Conservation (phyloP, 805 yeast species). For the Nakazawaea holstii region DNA sequence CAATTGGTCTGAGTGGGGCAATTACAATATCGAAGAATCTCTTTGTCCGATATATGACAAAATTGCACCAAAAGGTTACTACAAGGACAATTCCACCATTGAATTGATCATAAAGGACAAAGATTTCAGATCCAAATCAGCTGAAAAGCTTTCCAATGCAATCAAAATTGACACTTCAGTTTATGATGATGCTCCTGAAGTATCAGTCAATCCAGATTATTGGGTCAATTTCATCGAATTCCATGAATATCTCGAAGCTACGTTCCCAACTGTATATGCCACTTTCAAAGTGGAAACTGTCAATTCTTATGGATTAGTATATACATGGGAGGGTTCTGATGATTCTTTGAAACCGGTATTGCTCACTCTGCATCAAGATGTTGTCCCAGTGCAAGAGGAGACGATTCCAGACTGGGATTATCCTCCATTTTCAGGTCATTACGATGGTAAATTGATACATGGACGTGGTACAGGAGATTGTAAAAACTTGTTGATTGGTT, state of each 20-base stretch:
- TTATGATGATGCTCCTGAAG: slow-evolving; percentile 37
- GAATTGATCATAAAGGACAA: slow-evolving; percentile 21
- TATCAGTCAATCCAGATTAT: slow-evolving; percentile 42
- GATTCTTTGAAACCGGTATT: slow-evolving; percentile 52
- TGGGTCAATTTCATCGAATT: slow-evolving; percentile 45
- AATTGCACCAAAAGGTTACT: neutral
- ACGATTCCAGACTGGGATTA: slow-evolving; percentile 55
- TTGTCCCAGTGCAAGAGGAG: slow-evolving; percentile 66
- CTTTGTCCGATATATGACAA: slow-evolving; percentile 8
- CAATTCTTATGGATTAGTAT: slow-evolving; percentile 59
- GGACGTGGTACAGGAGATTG: slow-evolving; percentile 81
- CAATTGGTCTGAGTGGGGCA: too few species aligned
- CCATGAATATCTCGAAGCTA: slow-evolving; percentile 44
- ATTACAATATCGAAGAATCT: neutral
- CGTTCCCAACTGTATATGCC: slow-evolving; percentile 50
- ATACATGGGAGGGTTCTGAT: slow-evolving; percentile 56
- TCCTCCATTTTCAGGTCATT: slow-evolving; percentile 63
- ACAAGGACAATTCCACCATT: slow-evolving; percentile 6
- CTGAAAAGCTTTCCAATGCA: slow-evolving; percentile 44
- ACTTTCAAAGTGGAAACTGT: slow-evolving; percentile 47
- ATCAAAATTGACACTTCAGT: slow-evolving; percentile 59
- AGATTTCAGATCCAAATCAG: slow-evolving; percentile 29
- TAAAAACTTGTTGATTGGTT: slow-evolving; percentile 61
- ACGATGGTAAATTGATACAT: slow-evolving; percentile 60
- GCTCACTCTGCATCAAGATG: slow-evolving; percentile 75